Evolutionary conservation across 768 basidiomycete species (phyloP).

Genomic region (Xerocomus potaroensis): DNA sequence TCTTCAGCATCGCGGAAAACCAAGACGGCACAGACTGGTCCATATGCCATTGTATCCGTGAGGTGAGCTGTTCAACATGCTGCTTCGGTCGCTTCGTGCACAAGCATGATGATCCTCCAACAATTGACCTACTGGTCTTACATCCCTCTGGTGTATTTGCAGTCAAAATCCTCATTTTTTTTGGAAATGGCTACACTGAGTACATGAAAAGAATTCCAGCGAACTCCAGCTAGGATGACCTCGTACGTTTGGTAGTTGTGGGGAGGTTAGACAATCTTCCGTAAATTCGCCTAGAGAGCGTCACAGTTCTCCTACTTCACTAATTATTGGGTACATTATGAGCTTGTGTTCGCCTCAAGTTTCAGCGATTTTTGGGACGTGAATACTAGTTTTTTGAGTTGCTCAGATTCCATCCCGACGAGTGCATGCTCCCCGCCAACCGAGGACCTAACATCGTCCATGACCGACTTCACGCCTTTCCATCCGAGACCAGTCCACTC

Average conservation of each 20-base stretch:
- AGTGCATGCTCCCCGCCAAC: slow-evolving; percentile 47
- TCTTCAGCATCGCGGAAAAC: slow-evolving; percentile 29
- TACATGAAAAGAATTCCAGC: slow-evolving; percentile 33
- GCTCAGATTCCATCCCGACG: slow-evolving; percentile 36
- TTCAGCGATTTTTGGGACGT: slow-evolving; percentile 27
- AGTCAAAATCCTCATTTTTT: slow-evolving; percentile 29
- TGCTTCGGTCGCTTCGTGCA: no score
- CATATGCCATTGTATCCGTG: slow-evolving; percentile 36
- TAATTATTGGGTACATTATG: slow-evolving; percentile 5
- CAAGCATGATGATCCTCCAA: slow-evolving; percentile 24
- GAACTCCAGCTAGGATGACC: slow-evolving; percentile 27
- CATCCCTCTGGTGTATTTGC: slow-evolving; percentile 25
- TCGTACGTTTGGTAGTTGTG: slow-evolving; percentile 28
- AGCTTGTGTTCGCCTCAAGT: slow-evolving; percentile 10
- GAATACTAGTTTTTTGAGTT: slow-evolving; percentile 39
- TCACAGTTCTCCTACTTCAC: not conserved
- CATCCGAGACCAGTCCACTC: slow-evolving; percentile 52
- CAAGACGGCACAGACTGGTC: slow-evolving; percentile 27
- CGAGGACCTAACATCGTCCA: slow-evolving; percentile 45
- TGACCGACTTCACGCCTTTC: slow-evolving; percentile 45
- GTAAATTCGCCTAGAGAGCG: not conserved
- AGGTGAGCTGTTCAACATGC: no score
- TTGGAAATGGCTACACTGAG: slow-evolving; percentile 24
- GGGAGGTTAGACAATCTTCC: not conserved
- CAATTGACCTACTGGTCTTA: slow-evolving; percentile 23